Evolutionary conservation across 1,284 basidiomycete genomes (phyloP).

Genomic region (Mycosarcoma maydis): DNA sequence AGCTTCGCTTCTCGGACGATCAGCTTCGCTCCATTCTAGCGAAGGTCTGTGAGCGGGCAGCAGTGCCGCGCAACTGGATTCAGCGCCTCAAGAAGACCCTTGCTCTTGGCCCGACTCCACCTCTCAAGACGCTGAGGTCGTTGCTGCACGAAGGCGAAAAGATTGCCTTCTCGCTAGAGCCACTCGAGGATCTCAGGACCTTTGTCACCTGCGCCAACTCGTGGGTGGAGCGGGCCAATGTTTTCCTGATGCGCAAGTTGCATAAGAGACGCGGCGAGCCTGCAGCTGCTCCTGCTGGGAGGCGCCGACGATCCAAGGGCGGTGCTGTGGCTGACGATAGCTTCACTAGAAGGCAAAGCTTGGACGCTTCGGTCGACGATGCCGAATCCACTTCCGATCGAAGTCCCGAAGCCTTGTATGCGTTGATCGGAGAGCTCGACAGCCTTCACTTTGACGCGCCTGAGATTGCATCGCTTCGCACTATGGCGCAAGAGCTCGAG

Average conservation of each 20-base stretch:
- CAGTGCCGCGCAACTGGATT: constrained; percentile 79
- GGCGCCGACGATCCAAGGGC: constrained; percentile 69
- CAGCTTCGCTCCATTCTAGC: constrained; percentile 70
- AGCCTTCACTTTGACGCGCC: constrained; percentile 80
- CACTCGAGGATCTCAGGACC: constrained; percentile 77
- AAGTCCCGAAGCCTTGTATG: constrained; percentile 52
- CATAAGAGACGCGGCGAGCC: constrained; percentile 45
- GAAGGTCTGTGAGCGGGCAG: constrained; percentile 73
- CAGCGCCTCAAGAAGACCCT: constrained; percentile 77
- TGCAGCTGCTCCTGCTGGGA: constrained; percentile 75
- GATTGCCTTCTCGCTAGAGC: constrained; percentile 78
- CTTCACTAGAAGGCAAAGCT: constrained; percentile 10
- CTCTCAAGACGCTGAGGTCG: constrained; percentile 78
- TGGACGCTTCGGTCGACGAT: constrained; percentile 33
- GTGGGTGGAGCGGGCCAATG: constrained; percentile 77
- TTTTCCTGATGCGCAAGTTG: constrained; percentile 70
- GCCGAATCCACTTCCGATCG: constrained; percentile 27
- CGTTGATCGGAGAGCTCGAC: constrained; percentile 77
- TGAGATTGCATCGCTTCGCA: constrained; percentile 75
- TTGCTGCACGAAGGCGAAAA: constrained; percentile 86
- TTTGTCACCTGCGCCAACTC: constrained; percentile 82
- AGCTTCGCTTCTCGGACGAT: constrained; percentile 83
- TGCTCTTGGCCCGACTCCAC: constrained; percentile 72
- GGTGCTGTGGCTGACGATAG: constrained; percentile 24
- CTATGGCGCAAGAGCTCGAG: constrained; percentile 75